Evolutionary conservation across 1,284 basidiomycete genomes (phyloP), one percentile per base, ranked within the genome.

Genomic region (Cryptococcus jaspeensis): DNA sequence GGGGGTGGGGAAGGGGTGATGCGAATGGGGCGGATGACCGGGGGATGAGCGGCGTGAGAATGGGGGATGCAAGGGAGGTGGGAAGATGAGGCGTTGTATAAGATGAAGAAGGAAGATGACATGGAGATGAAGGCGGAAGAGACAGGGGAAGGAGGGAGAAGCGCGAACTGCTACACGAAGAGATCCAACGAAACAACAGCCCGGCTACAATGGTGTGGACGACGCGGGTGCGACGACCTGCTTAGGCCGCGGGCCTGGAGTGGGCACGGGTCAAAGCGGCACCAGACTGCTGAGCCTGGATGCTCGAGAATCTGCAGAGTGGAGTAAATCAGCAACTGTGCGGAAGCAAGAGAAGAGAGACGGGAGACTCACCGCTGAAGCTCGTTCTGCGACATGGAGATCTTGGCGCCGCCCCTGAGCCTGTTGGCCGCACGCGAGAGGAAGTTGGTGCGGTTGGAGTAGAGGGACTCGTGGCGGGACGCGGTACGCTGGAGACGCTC

Each of bases 381-480:
- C 71, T 80, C 79, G 71, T 77, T 76, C 67, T 77, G 71, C 44
- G 76, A 79, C 75, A 79, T 77, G 62, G 69, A 68, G 64, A 78
- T 71, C 70, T 74, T 76, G 61, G 70, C 64, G 42, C 73, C 72
- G 56, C 73, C 74, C 62, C 65, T 67, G 68, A 77, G 72, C 45
- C 71, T 63, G 62, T 70, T 67, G 61, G 69, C 64, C 56, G 74
- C 73, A 51, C 70, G 67, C 55, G 65, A 63, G 43, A 78, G 63
- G 72, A 77, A 78, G 55, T 59, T 65, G 58, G 75, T 75, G 61
- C 76, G 73, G 75, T 78, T 77, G 51, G 76, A 78, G 85, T 97
- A 97, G 71, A 97, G 79, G 42, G 89, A 91, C 80, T 95, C 92
- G 82, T 95, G 89, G 71, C 94, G 90, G 8, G 90, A 94, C 66